Base-by-base conservation (phyloP, 345 rosid genomes). In the Lumnitzera littorea region DNA sequence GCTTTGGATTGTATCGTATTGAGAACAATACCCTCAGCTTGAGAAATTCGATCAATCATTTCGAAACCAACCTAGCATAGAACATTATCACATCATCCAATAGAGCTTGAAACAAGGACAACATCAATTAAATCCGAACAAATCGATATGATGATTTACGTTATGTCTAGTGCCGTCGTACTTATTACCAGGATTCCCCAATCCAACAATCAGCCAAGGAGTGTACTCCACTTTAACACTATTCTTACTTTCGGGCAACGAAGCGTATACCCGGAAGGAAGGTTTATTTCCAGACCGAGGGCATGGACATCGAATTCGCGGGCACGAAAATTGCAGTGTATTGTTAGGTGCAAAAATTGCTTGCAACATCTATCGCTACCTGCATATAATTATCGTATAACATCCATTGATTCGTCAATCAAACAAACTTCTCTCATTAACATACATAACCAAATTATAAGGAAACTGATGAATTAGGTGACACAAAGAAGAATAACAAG, bases 131-230 rank as follows among this genome's bases (percentile, higher is more conserved):
- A 61, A 58, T 1, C 6, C 15, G 17, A 64, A 7, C 3, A 29
- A 67, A 52, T 11, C 17, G 51, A 60, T 48, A 11, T 12, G 12
- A 12, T 0, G 36, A 52, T 13, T 75, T 91, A 91, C 98, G 79
- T 89, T 91, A 83, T 91, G 98, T 73, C 98, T 74, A 31, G 98
- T 91, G 74, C 96, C 96, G 48, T 85, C 85, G 80, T 86, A 91
- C 87, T 91, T 91, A 70, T 69, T 89, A 61, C 98, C 98, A 46
- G 98, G 98, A 69, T 91, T 91, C 2, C 98, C 98, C 80, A 89
- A 66, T 25, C 98, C 98, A 16, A 85, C 98, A 69, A 91, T 74
- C 62, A 89, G 82, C 96, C 98, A 91, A 52, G 96, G 98, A 24
- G 96, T 89, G 51, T 82, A 91, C 72, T 91, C 98, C 67, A 82